phyloP scores from a whole-genome alignment of 257 asterid species.

The Jaltomata sinuosa region DNA sequence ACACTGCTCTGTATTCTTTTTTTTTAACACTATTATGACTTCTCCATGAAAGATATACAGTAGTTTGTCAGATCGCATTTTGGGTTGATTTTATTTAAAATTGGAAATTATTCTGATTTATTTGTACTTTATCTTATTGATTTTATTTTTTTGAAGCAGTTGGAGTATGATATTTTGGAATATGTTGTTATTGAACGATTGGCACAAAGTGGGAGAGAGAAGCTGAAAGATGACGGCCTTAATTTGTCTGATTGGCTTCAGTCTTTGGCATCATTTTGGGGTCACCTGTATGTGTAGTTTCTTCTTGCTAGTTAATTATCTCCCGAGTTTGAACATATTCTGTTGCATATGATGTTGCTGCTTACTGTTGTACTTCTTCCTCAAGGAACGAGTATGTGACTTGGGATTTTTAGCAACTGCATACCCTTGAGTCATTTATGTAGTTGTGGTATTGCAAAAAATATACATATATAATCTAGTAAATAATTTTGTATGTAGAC shows the following conservation, averaged over 20 bases:
- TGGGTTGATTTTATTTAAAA: not conserved
- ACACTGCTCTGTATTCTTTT: not conserved
- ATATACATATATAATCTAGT: no score
- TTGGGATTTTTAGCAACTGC: not conserved
- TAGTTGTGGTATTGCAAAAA: no score
- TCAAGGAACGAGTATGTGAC: not conserved
- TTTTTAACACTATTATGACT: not conserved
- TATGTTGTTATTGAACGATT: conserved; percentile 96
- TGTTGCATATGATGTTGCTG: not conserved
- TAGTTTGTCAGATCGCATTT: not conserved
- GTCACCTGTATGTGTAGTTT: conserved; percentile 84
- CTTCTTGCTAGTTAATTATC: conserved; percentile 1
- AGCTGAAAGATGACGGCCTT: conserved; percentile 98
- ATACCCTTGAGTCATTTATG: not conserved
- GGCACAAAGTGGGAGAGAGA: conserved; percentile 98
- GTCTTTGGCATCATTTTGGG: conserved; percentile 99
- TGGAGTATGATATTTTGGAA: conserved; percentile 96
- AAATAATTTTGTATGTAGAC: no score
- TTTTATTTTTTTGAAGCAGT: conserved; percentile 42
- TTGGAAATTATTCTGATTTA: not conserved
- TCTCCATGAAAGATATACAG: not conserved
- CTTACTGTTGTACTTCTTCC: conserved; percentile 1
- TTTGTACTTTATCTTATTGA: conserved; percentile 1
- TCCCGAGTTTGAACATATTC: conserved; percentile 10
- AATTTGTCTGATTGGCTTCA: conserved; percentile 99